Percentiles rank a stretch among this genome's conserved stretches.
Conservation (phyloP, 768 basidiomycete genomes). For the Boletus fagicola region DNA sequence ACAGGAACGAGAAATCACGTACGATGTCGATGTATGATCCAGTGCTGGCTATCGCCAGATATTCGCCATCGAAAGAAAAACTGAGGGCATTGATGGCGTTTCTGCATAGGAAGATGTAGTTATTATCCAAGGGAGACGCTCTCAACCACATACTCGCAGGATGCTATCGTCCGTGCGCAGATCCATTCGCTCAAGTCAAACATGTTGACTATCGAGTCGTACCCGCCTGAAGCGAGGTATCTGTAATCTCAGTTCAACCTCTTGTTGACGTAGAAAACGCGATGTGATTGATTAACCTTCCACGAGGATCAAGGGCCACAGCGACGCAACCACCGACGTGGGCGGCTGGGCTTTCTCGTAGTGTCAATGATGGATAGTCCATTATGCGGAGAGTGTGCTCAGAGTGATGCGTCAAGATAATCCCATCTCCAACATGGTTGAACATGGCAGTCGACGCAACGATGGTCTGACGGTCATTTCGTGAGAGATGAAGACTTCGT, state of each 20-base stretch:
- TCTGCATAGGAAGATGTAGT: slow-evolving; percentile 36
- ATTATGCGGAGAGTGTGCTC: slow-evolving; percentile 66
- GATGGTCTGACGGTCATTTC: slow-evolving; percentile 36
- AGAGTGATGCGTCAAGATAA: slow-evolving; percentile 62
- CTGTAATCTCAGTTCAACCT: slow-evolving; percentile 32
- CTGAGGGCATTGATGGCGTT: slow-evolving; percentile 70
- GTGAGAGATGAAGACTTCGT: neutral
- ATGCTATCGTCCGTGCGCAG: slow-evolving; percentile 68
- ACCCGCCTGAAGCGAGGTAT: slow-evolving; percentile 77
- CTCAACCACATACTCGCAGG: slow-evolving; percentile 65
- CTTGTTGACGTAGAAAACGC: neutral
- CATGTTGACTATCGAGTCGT: slow-evolving; percentile 80
- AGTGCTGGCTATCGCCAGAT: slow-evolving; percentile 69
- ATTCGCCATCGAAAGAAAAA: slow-evolving; percentile 84
- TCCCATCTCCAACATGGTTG: slow-evolving; percentile 71
- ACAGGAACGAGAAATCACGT: slow-evolving; percentile 25
- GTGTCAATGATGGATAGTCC: slow-evolving; percentile 60
- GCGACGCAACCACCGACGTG: slow-evolving; percentile 81
- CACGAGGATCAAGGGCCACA: slow-evolving; percentile 76
- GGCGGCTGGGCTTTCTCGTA: slow-evolving; percentile 63
- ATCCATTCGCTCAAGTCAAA: slow-evolving; percentile 83
- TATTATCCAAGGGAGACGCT: neutral
- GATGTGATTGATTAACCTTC: slow-evolving; percentile 43
- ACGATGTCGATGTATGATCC: slow-evolving; percentile 79
- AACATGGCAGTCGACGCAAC: slow-evolving; percentile 67